Conservation (phyloP, 306 rosid genomes). For the Cicer yamashitae region DNA sequence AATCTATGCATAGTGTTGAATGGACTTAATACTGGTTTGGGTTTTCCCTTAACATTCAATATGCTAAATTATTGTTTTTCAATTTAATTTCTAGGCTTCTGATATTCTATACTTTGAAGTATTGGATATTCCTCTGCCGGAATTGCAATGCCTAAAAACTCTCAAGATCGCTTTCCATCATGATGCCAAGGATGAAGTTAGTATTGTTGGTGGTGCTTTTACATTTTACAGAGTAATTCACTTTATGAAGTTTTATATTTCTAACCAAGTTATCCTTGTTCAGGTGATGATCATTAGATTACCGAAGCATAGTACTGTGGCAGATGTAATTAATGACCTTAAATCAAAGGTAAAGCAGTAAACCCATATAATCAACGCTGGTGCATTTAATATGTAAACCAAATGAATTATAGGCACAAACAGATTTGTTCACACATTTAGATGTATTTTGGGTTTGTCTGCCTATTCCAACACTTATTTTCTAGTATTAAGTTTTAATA, state of each 20-base stretch:
- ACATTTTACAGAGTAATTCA: neutral
- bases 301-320: conserved; percentile 77
- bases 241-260: neutral
- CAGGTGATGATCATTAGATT: conserved; percentile 82
- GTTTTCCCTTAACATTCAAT: neutral
- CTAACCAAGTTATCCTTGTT: conserved; percentile 33
- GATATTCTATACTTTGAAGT: conserved; percentile 84
- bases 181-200: conserved; percentile 78
- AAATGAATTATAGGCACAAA: neutral
- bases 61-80: conserved; percentile 13
- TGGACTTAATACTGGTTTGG: neutral
- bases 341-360: conserved; percentile 62
- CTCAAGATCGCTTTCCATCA: conserved; percentile 85
- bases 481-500: neutral
- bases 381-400: neutral
- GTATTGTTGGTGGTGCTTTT: conserved; percentile 28
- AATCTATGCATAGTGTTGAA: neutral
- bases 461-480: conserved; percentile 24
- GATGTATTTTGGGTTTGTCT: neutral
- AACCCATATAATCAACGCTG: neutral
- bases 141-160: conserved; percentile 74
- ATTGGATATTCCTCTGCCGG: conserved; percentile 86
- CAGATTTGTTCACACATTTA: neutral
- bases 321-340: conserved; percentile 75
- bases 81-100: conserved; percentile 51